A percentile compares a stretch with the other conserved stretches of the same genome.
Conservation (phyloP, 257 asterid species). For the Solanum chilense region DNA sequence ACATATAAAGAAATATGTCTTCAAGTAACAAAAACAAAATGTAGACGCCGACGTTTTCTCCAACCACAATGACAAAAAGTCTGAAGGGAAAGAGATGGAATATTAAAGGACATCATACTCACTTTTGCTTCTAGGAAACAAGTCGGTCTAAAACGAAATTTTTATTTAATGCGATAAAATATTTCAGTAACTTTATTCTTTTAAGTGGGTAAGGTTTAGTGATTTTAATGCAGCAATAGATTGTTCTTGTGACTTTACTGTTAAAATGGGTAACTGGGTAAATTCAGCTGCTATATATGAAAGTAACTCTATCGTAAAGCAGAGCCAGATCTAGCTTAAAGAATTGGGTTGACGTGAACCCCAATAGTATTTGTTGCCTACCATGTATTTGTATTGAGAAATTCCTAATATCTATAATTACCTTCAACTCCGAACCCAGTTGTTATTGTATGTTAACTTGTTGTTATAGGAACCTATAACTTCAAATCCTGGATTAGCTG, state of each 20-base stretch:
- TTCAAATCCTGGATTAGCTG: background rate
- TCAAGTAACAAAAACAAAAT: background rate
- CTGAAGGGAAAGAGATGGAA: too few species aligned
- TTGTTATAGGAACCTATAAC: background rate
- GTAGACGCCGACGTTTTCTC: background rate
- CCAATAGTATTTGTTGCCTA: background rate
- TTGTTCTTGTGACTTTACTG: background rate
- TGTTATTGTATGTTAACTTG: background rate
- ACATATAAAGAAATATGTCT: background rate
- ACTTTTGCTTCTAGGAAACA: too few species aligned
- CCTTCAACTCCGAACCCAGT: background rate
- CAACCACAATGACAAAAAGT: background rate
- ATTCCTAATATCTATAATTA: background rate
- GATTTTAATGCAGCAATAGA: background rate
- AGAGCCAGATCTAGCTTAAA: background rate
- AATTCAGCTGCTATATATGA: background rate
- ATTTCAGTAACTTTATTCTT: background rate
- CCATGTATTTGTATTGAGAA: background rate
- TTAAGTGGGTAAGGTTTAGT: background rate
- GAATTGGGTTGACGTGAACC: background rate
- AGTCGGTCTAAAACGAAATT: background rate
- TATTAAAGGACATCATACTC: too few species aligned
- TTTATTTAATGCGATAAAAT: background rate
- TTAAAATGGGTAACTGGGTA: background rate
- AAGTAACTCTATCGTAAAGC: background rate